Evolutionary conservation across 73 alveolate species (phyloP), one percentile per base, ranked within the genome.

Genomic region (Paramecium sonneborni): DNA sequence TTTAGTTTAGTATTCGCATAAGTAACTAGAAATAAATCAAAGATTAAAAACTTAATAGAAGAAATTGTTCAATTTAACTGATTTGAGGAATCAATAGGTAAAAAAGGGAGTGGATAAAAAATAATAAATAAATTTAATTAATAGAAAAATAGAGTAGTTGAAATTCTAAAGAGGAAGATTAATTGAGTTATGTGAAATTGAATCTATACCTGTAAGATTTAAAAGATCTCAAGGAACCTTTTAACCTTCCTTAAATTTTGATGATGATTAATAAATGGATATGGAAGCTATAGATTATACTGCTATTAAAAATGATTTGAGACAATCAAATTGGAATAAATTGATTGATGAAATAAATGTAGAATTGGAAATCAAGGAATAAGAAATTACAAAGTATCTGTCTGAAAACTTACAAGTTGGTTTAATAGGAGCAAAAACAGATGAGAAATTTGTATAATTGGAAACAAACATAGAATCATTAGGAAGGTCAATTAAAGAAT

Each of bases 401-500:
- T 72, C 86, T 0, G 95, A 55, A 74, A 92, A 58, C 85, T 93
- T 46, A 68, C 93, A 79, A 76, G 95, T 93, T 88, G 93, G 92
- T 41, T 95, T 88, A 20, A 92, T 94, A 92, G 93, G 95, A 56
- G 15, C 74, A 85, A 87, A 95, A 94, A 88, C 96, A 79, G 93
- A 96, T 94, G 95, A 96, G 85, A 12, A 96, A 85, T 94, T 94
- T 84, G 91, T 92, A n/a, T 56, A 89, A 67, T 87, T 97, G 57
- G 97, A 96, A 67, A 96, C 92, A 20, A 92, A 93, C 67, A 93
- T 95, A 32, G 93, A 82, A 52, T 89, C 93, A 76, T 69, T 95
- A 14, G 95, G 93, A 57, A 93, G 92, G 57, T 85, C 93, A 39
- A 92, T 96, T 7, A 98, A 95, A 41, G 76, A 94, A 24, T 55